Conservation (phyloP, 1,139 yeast genomes). For the Pichia norvegensis region DNA sequence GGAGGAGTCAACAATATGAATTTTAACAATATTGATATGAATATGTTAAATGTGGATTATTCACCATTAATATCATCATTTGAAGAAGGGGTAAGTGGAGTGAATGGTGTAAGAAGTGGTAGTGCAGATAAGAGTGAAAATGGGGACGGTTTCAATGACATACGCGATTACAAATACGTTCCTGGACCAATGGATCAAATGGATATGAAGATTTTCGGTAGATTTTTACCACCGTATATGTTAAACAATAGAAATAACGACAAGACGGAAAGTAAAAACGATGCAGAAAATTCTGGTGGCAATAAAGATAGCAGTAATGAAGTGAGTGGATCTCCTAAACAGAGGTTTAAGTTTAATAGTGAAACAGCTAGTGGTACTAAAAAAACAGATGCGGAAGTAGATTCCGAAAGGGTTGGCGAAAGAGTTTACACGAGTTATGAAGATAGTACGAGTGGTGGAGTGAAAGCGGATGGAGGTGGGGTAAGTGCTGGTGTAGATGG, state of each 20-base stretch:
- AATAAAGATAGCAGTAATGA: neutral
- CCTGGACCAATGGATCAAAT: conserved; percentile 80
- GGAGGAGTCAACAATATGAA: neutral
- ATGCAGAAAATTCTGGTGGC: neutral
- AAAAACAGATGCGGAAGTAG: no score
- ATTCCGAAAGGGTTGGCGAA: no score
- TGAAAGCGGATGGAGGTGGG: no score
- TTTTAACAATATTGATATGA: neutral
- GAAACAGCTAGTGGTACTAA: no score
- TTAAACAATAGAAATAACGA: conserved; percentile 15
- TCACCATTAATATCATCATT: neutral
- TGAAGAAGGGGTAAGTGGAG: neutral
- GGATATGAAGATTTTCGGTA: conserved; percentile 77
- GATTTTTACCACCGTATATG: conserved; percentile 81
- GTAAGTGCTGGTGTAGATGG: neutral
- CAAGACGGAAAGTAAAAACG: neutral
- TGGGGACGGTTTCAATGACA: conserved; percentile 5
- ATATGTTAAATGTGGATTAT: neutral
- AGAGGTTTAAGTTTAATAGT: no score
- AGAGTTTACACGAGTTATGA: no score
- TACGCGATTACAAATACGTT: conserved; percentile 37
- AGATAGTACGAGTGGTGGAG: no score
- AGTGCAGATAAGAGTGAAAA: neutral
- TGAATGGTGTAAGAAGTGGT: neutral
- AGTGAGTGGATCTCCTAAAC: no score